These are phyloP conservation scores for Isatis lusitanica DNA, from an alignment of 441 rosid genomes.

Conservation along the genomic window DNA sequence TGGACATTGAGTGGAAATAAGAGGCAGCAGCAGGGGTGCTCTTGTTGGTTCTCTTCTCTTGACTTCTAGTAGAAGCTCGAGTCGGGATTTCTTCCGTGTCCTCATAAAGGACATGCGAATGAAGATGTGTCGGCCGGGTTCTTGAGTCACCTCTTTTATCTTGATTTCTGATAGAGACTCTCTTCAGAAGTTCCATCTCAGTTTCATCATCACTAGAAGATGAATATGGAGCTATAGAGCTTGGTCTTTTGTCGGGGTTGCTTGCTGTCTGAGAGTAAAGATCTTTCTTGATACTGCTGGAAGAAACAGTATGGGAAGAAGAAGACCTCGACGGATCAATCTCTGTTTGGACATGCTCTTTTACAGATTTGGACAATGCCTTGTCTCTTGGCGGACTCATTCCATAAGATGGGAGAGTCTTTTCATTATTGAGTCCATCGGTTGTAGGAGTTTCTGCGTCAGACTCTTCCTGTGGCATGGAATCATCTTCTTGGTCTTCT, in stretches of 20 bases:
- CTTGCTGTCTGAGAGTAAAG: slow-evolving; percentile 23
- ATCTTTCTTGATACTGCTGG: slow-evolving; percentile 32
- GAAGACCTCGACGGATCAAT: slow-evolving; percentile 30
- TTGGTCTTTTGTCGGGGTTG: slow-evolving; percentile 32
- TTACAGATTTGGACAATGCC: slow-evolving; percentile 33
- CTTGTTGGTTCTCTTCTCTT: slow-evolving; percentile 14
- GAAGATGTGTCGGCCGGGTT: slow-evolving; percentile 35
- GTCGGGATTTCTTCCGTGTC: slow-evolving; percentile 36
- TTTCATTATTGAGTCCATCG: slow-evolving; percentile 53
- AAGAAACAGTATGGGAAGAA: slow-evolving; percentile 13
- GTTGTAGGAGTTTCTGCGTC: slow-evolving; percentile 27
- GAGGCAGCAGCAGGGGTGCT: slow-evolving; percentile 21
- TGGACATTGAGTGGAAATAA: slow-evolving; percentile 12
- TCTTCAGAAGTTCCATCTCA: slow-evolving; percentile 32
- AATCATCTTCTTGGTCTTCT: slow-evolving; percentile 35
- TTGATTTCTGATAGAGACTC: slow-evolving; percentile 31
- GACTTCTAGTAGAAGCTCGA: slow-evolving; percentile 31
- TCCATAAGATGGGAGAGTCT: slow-evolving; percentile 45
- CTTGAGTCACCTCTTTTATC: slow-evolving; percentile 32
- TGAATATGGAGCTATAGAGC: slow-evolving; percentile 31
- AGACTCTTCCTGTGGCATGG: slow-evolving; percentile 21
- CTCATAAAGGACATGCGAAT: slow-evolving; percentile 39
- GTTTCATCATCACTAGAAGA: slow-evolving; percentile 40
- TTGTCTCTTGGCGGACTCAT: slow-evolving; percentile 30
- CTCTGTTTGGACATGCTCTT: slow-evolving; percentile 26